phyloP scores from a whole-genome alignment of 2,329 filamentous ascomycete species.

The Beauveria varroae region DNA sequence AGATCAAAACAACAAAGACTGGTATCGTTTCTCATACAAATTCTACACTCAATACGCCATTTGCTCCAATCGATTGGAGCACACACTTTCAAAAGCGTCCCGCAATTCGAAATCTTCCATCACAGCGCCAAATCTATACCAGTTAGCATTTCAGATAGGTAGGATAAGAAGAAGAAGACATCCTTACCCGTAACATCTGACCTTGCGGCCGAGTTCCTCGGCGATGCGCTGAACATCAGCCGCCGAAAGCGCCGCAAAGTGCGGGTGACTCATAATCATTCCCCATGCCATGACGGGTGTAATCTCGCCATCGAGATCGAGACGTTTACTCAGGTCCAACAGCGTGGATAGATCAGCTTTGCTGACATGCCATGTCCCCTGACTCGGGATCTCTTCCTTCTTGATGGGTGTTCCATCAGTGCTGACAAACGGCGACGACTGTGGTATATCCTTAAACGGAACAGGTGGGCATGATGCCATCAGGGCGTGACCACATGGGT shows the following conservation, averaged over 20 bases:
- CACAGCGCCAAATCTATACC: conserved; percentile 52
- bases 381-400: conserved; percentile 27
- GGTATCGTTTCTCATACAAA: conserved; percentile 8
- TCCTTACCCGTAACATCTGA: conserved; percentile 86
- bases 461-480: conserved; percentile 88
- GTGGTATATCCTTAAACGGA: conserved; percentile 41
- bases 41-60: conserved; percentile 6
- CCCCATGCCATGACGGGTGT: conserved; percentile 95
- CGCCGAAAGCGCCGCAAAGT: conserved; percentile 55
- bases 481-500: conserved; percentile 79
- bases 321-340: conserved; percentile 72
- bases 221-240: conserved; percentile 67
- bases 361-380: conserved; percentile 72
- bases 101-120: conserved; percentile 62
- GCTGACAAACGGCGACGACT: conserved; percentile 47
- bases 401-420: conserved; percentile 28
- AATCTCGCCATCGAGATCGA: conserved; percentile 82
- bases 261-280: conserved; percentile 65
- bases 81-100: conserved; percentile 67
- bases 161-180: neutral
- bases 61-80: conserved; percentile 17
- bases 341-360: conserved; percentile 73
- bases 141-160: neutral
- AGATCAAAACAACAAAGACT: conserved; percentile 6
- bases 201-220: conserved; percentile 68